Percentiles rank a stretch among this genome's conserved stretches.
phyloP scores from a whole-genome alignment of 2,329 filamentous ascomycete genomes.

The Pseudogymnoascus sp. region DNA sequence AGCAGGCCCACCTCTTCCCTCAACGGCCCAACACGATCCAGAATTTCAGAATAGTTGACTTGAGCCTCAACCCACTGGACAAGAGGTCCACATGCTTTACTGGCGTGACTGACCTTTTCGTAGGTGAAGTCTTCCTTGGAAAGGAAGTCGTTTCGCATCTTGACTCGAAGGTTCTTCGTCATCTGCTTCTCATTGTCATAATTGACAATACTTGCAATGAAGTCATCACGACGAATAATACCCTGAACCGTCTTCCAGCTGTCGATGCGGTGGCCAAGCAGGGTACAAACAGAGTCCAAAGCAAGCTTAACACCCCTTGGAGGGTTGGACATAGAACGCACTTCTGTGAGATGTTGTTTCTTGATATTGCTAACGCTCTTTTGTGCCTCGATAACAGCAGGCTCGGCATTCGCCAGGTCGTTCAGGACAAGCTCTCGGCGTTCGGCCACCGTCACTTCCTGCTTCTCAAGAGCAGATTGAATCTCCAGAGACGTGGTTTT shows the following conservation, averaged over 20 bases:
- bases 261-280: slow-evolving; percentile 81
- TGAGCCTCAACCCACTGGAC: slow-evolving; percentile 97
- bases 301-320: slow-evolving; percentile 85
- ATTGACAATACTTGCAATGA: slow-evolving; percentile 94
- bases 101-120: slow-evolving; percentile 91
- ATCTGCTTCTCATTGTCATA: slow-evolving; percentile 95
- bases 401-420: slow-evolving; percentile 85
- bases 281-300: slow-evolving; percentile 89
- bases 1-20: slow-evolving; percentile 82
- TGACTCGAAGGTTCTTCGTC: slow-evolving; percentile 71
- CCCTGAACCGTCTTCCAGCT: slow-evolving; percentile 89
- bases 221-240: slow-evolving; percentile 86
- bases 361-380: slow-evolving; percentile 99
- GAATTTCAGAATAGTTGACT: slow-evolving; percentile 94
- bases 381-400: slow-evolving; percentile 85
- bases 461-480: slow-evolving; percentile 76
- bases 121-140: slow-evolving; percentile 94
- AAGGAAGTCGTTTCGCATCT: slow-evolving; percentile 89
- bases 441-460: slow-evolving; percentile 78
- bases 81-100: slow-evolving; percentile 91
- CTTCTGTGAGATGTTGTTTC: slow-evolving; percentile 91
- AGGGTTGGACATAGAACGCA: slow-evolving; percentile 91
- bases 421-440: slow-evolving; percentile 77
- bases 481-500: slow-evolving; percentile 85
- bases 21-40: slow-evolving; percentile 87